Conservation (phyloP, 352 stramenopile genomes). For the Blastocystis sp. region DNA sequence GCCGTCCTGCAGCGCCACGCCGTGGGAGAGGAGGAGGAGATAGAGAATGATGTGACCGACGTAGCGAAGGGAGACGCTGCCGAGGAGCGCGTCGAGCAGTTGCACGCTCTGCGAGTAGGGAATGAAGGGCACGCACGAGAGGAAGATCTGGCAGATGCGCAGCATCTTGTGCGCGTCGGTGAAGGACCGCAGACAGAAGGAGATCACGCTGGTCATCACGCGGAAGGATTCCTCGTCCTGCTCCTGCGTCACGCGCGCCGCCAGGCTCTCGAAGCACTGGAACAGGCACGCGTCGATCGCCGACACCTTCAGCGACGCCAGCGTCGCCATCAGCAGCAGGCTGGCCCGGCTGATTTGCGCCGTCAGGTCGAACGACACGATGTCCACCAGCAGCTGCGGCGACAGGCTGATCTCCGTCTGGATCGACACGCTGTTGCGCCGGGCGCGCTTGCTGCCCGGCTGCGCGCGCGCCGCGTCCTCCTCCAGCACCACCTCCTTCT, state of each 20-base stretch:
- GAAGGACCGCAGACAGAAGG: slow-evolving; percentile 36
- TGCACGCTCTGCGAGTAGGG: slow-evolving; percentile 59
- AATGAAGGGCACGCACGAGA: slow-evolving; percentile 48
- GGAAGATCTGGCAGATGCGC: slow-evolving; percentile 46
- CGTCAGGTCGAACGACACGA: slow-evolving; percentile 44
- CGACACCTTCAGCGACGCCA: slow-evolving; percentile 1
- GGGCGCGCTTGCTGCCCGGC: slow-evolving; percentile 39
- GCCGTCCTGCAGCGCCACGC: neutral
- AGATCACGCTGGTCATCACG: slow-evolving; percentile 37
- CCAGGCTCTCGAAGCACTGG: slow-evolving; percentile 35
- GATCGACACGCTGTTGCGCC: slow-evolving; percentile 54
- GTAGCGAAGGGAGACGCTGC: slow-evolving; percentile 21
- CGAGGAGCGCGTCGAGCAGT: slow-evolving; percentile 41
- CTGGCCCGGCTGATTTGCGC: slow-evolving; percentile 53
- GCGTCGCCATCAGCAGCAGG: slow-evolving; percentile 30
- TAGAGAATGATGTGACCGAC: slow-evolving; percentile 54
- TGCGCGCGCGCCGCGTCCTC: neutral
- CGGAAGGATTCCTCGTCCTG: slow-evolving; percentile 56
- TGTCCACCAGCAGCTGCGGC: slow-evolving; percentile 49
- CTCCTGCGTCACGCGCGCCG: neutral
- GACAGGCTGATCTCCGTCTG: slow-evolving; percentile 16
- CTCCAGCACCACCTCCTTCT: neutral
- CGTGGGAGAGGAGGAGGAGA: slow-evolving; percentile 55
- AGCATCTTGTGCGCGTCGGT: slow-evolving; percentile 30
- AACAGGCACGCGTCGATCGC: slow-evolving; percentile 25